Conservation (phyloP, 2,329 filamentous ascomycete genomes). For the Ciborinia camelliae region DNA sequence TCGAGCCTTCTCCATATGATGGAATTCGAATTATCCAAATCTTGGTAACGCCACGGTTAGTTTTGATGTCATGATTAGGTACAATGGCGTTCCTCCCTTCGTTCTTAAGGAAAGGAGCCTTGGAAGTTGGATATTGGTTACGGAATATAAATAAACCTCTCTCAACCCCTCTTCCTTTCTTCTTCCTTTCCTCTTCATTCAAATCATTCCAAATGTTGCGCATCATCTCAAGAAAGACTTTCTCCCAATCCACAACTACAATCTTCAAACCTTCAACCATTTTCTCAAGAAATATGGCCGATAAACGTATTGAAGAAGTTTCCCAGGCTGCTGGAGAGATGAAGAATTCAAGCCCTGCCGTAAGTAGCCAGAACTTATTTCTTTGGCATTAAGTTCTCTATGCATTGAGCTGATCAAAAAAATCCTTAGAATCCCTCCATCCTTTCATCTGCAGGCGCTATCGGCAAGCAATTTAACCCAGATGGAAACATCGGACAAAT, state of each 20-base stretch:
- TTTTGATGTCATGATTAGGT: slow-evolving; percentile 10
- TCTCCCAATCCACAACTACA: not conserved
- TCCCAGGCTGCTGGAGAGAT: not conserved
- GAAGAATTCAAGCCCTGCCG: slow-evolving; percentile 1
- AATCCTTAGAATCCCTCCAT: not conserved
- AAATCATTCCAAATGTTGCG: not conserved
- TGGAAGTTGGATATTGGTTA: not conserved
- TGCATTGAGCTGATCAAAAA: not conserved
- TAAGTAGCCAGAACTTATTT: not conserved
- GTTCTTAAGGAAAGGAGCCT: not conserved
- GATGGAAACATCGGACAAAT: slow-evolving; percentile 9
- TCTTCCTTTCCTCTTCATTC: not conserved
- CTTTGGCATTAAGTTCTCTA: no score
- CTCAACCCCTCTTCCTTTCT: not conserved
- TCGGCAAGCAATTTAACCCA: slow-evolving; percentile 7
- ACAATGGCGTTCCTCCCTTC: no score
- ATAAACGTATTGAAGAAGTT: not conserved
- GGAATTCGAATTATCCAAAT: not conserved
- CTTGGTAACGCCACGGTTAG: not conserved
- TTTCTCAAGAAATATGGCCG: slow-evolving; percentile 5
- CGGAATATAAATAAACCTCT: not conserved
- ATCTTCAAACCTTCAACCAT: not conserved
- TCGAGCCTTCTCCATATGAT: not conserved
- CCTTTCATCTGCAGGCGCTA: not conserved
- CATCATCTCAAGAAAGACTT: slow-evolving; percentile 6